Conservation (phyloP, 352 stramenopile species). For the Pythium phragmiticola region DNA sequence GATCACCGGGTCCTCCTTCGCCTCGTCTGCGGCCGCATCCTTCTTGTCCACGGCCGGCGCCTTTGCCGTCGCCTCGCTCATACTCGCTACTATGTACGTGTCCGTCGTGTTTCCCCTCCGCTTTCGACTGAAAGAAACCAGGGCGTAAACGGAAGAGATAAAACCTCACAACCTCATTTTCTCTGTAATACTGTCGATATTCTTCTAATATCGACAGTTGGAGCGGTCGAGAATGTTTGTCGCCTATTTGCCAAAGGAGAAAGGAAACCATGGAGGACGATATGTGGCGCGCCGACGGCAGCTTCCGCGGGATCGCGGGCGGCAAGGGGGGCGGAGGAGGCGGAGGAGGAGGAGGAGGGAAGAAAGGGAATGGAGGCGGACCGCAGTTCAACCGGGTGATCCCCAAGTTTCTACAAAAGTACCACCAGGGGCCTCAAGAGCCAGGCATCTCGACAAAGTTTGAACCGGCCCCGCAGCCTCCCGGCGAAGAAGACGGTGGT, state of each 20-base stretch:
- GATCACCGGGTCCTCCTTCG: slow-evolving; percentile 23
- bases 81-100: neutral
- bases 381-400: slow-evolving; percentile 83
- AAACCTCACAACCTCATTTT: neutral
- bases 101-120: neutral
- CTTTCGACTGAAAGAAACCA: neutral
- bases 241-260: too few relatives aligned
- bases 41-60: slow-evolving; percentile 21
- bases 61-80: slow-evolving; percentile 24
- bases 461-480: slow-evolving; percentile 34
- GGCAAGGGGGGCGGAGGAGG: slow-evolving; percentile 16
- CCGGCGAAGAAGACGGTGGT: slow-evolving; percentile 45
- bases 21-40: slow-evolving; percentile 15
- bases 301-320: slow-evolving; percentile 53
- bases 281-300: slow-evolving; percentile 68
- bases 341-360: neutral
- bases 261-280: slow-evolving; percentile 62
- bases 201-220: slow-evolving; percentile 14
- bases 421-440: slow-evolving; percentile 38
- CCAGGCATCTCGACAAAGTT: slow-evolving; percentile 76
- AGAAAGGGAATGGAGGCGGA: slow-evolving; percentile 35
- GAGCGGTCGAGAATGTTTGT: neutral
- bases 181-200: too few relatives aligned
- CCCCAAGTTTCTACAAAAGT: slow-evolving; percentile 83
- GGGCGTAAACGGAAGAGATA: neutral